Evolutionary conservation across 345 rosid species (phyloP), one percentile per base, ranked within the genome.

Genomic region (Aquilaria malaccensis): DNA sequence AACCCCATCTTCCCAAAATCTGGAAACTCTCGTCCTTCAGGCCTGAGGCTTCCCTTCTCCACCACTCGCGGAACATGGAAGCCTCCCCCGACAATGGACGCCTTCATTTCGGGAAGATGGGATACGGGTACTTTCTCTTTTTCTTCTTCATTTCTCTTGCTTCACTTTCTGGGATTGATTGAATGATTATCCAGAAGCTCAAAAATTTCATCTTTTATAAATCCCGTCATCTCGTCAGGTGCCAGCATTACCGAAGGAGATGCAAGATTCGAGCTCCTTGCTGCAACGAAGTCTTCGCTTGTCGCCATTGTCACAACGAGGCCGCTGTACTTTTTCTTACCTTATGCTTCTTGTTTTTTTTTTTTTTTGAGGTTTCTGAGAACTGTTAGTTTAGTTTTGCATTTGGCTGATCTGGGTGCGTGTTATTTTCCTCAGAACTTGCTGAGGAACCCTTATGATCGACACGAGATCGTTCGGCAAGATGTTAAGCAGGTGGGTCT

Each of bases 301-400:
- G 97, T 76, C 94, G 97, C 57, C 98, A 89, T 81, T 93, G 98
- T 73, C 98, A 93, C 76, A 87, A 89, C 65, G 97, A 89, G 76
- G 82, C 80, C 47, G 70, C 80, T 73, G 98, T 93, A 84, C 66
- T 33, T 29, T 33, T 48, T 3, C 22, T 15, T 30, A 2, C 47
- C 13, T 60, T 60, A 5, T 56, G 29, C 45, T 60, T 59, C n/a
- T 54, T 50, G n/a, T 57, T 37, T 37, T 56, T 52, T 48, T 15
- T 31, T 52, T 51, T 70, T 30, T 50, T 15, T 30, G 13, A 30
- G 22, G 11, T 30, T 60, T 9, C 31, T 22, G 41, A 15, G 14
- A 32, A 10, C 46, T 30, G 29, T 10, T 12, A 3, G 12, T 56
- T 47, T 37, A 14, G 22, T 22, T 56, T 32, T 63, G 33, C 15